These are phyloP conservation scores for Brettanomyces anomalus DNA, from an alignment of 805 yeast genomes.

Conservation along the genomic window DNA sequence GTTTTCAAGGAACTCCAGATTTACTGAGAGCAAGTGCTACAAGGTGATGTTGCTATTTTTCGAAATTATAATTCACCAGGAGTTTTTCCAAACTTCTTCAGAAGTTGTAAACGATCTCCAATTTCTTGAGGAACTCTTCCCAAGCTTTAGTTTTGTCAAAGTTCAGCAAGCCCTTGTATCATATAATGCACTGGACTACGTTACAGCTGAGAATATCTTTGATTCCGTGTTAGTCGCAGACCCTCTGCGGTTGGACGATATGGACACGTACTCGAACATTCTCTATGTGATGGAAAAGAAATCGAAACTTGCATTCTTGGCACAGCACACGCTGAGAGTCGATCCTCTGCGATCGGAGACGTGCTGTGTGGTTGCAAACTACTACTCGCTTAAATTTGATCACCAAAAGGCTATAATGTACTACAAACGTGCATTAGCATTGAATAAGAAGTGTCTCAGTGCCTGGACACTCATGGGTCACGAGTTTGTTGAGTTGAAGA, in stretches of 20 bases:
- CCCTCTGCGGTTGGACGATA: conserved; percentile 81
- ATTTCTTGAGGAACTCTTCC: conserved; percentile 46
- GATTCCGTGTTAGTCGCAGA: conserved; percentile 66
- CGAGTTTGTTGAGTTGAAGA: conserved; percentile 92
- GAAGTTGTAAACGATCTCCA: conserved; percentile 43
- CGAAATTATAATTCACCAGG: conserved; percentile 62
- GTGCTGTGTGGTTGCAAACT: conserved; percentile 89
- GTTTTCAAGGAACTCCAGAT: conserved; percentile 28
- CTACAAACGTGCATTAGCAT: conserved; percentile 78
- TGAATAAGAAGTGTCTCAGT: conserved; percentile 70
- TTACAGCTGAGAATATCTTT: conserved; percentile 68
- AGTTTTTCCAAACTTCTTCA: conserved; percentile 61
- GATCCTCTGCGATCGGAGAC: conserved; percentile 91
- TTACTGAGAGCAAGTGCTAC: conserved; percentile 20
- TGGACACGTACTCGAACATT: conserved; percentile 92
- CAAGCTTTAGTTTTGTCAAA: conserved; percentile 63
- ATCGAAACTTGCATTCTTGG: conserved; percentile 74
- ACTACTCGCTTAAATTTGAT: conserved; percentile 82
- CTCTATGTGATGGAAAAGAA: conserved; percentile 88
- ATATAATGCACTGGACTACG: conserved; percentile 80
- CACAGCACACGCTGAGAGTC: conserved; percentile 73
- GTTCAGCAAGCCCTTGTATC: conserved; percentile 77
- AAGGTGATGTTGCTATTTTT: conserved; percentile 38
- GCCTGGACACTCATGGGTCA: conserved; percentile 99
- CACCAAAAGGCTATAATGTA: conserved; percentile 93